Evolutionary conservation across 1,284 basidiomycete species (phyloP), one percentile per base, ranked within the genome.

Genomic region (Inonotus hispidus): DNA sequence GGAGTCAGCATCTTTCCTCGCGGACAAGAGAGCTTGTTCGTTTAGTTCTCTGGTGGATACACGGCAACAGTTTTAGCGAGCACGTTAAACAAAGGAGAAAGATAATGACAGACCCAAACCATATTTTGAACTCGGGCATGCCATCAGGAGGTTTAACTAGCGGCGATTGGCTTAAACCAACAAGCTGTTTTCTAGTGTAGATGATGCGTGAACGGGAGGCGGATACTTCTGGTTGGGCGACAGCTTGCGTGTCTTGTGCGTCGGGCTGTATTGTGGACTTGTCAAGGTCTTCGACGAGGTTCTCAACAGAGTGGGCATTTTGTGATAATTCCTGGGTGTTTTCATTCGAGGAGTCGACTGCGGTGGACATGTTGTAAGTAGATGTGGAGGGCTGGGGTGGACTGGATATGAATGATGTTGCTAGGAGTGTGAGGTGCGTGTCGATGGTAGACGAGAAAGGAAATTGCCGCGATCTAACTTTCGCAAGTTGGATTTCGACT

Each of bases 111-210:
- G 72, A 93, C 91, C 92, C 92, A 74, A 92, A 94, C 92, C 92
- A 94, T 52, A 88, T 83, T 73, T 87, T 91, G 59, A 94, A 75
- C 47, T 82, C 74, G 55, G 91, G 91, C 92, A 94, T 93, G 65
- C 80, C 81, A 63, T 75, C 70, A 5, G 92, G 92, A 50, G 78
- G 75, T 62, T 80, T 77, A 32, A 94, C 88, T 37, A 94, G 74
- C n/a, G 88, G 85, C n/a, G 91, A 93, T 64, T 82, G 82, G 65
- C 82, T 81, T 37, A 93, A 79, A 62, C 77, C 73, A 58, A 94
- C 81, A 53, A 92, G 74, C 64, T 90, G 83, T 56, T 77, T 69
- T 56, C 87, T 83, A 68, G 83, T 79, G 73, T 92, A 93, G 65
- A 83, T 79, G 65, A 80, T 74, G 65, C 85, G 77, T 49, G 77